A percentile compares a stretch with the other conserved stretches of the same genome.
Evolutionary conservation across 495 filamentous ascomycete species (phyloP).

Genomic region (Talaromyces trachyspermus): DNA sequence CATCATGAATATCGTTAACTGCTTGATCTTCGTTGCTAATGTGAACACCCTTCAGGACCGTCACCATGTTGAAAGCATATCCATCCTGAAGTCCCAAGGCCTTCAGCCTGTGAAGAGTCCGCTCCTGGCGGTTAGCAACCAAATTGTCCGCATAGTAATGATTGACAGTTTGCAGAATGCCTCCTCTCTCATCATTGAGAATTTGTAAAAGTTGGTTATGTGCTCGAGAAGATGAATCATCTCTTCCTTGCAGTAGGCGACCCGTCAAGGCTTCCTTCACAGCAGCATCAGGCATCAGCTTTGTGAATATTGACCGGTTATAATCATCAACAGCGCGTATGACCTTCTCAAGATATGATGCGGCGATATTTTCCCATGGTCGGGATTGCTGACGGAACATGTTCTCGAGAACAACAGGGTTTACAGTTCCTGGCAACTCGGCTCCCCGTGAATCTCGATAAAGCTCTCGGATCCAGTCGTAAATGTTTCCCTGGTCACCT

Average conservation of each 20-base stretch:
- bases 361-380: conserved; percentile 24
- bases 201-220: conserved; percentile 7
- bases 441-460: conserved; percentile 26
- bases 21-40: conserved; percentile 26
- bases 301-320: background rate
- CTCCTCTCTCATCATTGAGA: conserved; percentile 26
- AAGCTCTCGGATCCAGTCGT: conserved; percentile 22
- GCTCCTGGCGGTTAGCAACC: conserved; percentile 15
- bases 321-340: conserved; percentile 4
- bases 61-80: background rate
- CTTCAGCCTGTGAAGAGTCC: conserved; percentile 9
- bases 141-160: conserved; percentile 27
- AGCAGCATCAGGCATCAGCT: conserved; percentile 7
- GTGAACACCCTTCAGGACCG: conserved; percentile 4
- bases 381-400: conserved; percentile 28
- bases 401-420: conserved; percentile 24
- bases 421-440: conserved; percentile 31
- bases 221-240: background rate
- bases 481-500: conserved; percentile 12
- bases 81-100: background rate
- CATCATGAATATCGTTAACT: conserved; percentile 33
- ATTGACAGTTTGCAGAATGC: conserved; percentile 29
- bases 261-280: conserved; percentile 2
- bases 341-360: conserved; percentile 16
- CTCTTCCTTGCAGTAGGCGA: background rate